Base-by-base conservation (phyloP, 495 filamentous ascomycete genomes). In the Penicillium mononematosum region DNA sequence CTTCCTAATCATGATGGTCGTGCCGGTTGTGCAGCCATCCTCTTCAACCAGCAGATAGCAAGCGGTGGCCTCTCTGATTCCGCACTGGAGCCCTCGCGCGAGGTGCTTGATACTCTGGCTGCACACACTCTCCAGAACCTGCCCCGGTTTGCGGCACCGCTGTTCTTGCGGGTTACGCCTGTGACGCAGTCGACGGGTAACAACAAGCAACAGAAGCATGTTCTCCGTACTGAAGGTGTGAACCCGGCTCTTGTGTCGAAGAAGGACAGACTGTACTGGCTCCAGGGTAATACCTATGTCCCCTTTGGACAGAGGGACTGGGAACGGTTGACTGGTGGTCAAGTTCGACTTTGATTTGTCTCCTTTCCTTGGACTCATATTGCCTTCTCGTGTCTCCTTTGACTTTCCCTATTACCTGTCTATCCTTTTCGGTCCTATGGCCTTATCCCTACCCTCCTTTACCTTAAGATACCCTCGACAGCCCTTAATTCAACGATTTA, bases 1-100 rank as follows among this genome's bases (percentile, higher is more conserved):
- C 69, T 97, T 4, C 92, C 92, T 4, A 75, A 87, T 36, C 91
- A 95, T 62, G 92, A 97, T 59, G 92, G 92, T 8, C 80, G 90
- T 6, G 91, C 90, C 0, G 92, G 92, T 3, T 96, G 92, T 63
- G 91, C 88, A 0, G 86, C 88, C 11, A 62, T 95, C 6, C 71
- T 86, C 2, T 73, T 88, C 44, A 69, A 81, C 20, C 71, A 75
- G 27, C 73, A 75, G 36, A 63, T 75, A 2, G 58, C 69, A 41
- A 67, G 63, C n/a, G 73, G 70, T 1, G 55, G 54, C 11, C 45
- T 55, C 1, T 63, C 73, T 0, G 65, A 54, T 11, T 10, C 59
- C 5, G 66, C 70, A 14, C 22, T 70, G 25, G 59, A 73, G 24
- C 75, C 73, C 1, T 60, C 69, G 2, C 67, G 75, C 3, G 69